Percentiles rank a stretch among this genome's conserved stretches.
phyloP scores from a whole-genome alignment of 139 green algal genomes.

The Coelastrella sp. region DNA sequence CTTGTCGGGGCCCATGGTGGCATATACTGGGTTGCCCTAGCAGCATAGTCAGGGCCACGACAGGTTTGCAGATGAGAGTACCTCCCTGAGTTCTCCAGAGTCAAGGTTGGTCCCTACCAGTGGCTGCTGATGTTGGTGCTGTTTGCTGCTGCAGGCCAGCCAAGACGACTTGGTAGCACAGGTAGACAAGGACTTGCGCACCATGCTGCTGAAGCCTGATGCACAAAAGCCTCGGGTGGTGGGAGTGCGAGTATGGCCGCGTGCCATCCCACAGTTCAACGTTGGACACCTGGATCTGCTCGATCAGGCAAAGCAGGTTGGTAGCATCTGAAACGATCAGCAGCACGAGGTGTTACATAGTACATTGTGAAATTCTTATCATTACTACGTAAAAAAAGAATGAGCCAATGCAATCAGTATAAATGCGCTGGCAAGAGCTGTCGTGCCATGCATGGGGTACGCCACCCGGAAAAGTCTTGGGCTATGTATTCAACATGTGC shows the following conservation, averaged over 20 bases:
- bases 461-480: too few species aligned
- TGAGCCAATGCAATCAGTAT: too few species aligned
- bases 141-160: conserved; percentile 22
- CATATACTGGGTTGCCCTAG: too few species aligned
- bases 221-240: conserved; percentile 84
- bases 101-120: not conserved
- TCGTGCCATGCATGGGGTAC: too few species aligned
- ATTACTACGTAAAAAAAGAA: too few species aligned
- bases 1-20: too few species aligned
- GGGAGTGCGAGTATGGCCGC: conserved; percentile 93
- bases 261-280: conserved; percentile 99
- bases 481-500: too few species aligned
- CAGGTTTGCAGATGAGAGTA: too few species aligned
- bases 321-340: not conserved
- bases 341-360: too few species aligned
- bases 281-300: conserved; percentile 87
- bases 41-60: too few species aligned
- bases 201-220: conserved; percentile 93
- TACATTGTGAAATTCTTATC: too few species aligned
- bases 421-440: too few species aligned
- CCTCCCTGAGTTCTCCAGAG: not conserved
- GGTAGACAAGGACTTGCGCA: conserved; percentile 96
- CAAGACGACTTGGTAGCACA: conserved; percentile 60
- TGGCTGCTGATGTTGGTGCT: not conserved
- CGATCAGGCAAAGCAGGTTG: conserved; percentile 51